phyloP scores from a whole-genome alignment of 768 basidiomycete genomes.

The Sporobolomyces roseus region DNA sequence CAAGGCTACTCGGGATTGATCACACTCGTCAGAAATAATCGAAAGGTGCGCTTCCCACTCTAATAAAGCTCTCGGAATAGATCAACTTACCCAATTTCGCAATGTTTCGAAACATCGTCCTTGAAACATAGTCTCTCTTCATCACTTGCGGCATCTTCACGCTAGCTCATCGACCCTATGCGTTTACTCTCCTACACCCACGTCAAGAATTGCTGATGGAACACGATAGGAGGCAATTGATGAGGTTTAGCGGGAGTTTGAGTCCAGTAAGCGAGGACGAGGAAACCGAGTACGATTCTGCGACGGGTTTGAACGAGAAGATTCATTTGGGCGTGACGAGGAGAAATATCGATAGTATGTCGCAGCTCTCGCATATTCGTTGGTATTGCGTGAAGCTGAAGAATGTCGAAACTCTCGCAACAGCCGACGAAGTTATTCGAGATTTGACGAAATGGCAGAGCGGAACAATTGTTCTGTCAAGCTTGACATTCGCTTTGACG shows the following conservation, averaged over 20 bases:
- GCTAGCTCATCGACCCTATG: constrained; percentile 20
- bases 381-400: background rate
- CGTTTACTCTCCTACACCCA: constrained; percentile 61
- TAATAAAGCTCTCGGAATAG: background rate
- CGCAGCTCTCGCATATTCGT: background rate
- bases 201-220: constrained; percentile 31
- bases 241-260: background rate
- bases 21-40: background rate
- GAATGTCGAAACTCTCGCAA: background rate
- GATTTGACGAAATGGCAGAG: background rate
- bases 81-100: background rate
- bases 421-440: constrained; percentile 3
- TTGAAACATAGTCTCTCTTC: constrained; percentile 11
- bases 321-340: too few species aligned
- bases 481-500: constrained; percentile 1
- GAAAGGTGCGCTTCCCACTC: constrained; percentile 7
- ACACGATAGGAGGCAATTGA: background rate
- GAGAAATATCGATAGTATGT: background rate
- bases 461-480: background rate
- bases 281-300: background rate
- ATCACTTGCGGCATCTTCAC: constrained; percentile 3
- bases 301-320: background rate
- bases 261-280: background rate
- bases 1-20: background rate
- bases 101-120: background rate